Evolutionary conservation across 2,329 filamentous ascomycete species (phyloP).

Genomic region (Fusarium longipes): DNA sequence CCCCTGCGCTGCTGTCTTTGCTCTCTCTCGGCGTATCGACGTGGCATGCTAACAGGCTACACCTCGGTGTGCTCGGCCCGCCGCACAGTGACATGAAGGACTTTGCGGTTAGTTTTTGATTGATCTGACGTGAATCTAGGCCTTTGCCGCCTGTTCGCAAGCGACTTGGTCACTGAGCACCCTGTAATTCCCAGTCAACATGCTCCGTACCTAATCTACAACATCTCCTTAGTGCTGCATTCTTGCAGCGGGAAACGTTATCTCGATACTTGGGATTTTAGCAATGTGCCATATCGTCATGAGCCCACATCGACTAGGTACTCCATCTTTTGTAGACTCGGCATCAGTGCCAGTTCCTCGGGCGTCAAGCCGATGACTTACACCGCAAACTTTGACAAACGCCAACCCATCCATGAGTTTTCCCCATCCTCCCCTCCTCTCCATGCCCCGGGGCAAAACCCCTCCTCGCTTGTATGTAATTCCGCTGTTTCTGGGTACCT

Average conservation of each 20-base stretch:
- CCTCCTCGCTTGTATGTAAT: conserved; percentile 25
- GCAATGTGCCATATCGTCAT: conserved; percentile 33
- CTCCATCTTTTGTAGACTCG: conserved; percentile 35
- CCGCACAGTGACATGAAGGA: background rate
- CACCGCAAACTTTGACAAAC: conserved; percentile 28
- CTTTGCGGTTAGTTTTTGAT: background rate
- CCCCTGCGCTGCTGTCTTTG: conserved; percentile 14
- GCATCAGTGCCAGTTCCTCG: conserved; percentile 43
- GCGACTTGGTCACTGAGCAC: background rate
- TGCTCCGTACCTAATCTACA: background rate
- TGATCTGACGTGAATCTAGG: conserved; percentile 15
- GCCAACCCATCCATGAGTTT: conserved; percentile 17
- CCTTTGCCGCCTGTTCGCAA: conserved; percentile 2
- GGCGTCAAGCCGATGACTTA: conserved; percentile 32
- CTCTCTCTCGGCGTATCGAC: conserved; percentile 14
- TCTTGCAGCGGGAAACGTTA: background rate
- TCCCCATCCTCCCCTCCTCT: conserved; percentile 22
- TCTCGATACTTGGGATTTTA: conserved; percentile 6
- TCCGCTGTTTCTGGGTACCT: conserved; percentile 20
- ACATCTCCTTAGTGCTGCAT: background rate
- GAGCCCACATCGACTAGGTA: conserved; percentile 16
- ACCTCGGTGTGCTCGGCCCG: conserved; percentile 18
- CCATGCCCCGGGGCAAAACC: conserved; percentile 28
- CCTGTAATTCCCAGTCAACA: background rate
- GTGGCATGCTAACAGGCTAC: conserved; percentile 31